Evolutionary conservation across 2,329 filamentous ascomycete species (phyloP).

Genomic region (Daldinia sp.): DNA sequence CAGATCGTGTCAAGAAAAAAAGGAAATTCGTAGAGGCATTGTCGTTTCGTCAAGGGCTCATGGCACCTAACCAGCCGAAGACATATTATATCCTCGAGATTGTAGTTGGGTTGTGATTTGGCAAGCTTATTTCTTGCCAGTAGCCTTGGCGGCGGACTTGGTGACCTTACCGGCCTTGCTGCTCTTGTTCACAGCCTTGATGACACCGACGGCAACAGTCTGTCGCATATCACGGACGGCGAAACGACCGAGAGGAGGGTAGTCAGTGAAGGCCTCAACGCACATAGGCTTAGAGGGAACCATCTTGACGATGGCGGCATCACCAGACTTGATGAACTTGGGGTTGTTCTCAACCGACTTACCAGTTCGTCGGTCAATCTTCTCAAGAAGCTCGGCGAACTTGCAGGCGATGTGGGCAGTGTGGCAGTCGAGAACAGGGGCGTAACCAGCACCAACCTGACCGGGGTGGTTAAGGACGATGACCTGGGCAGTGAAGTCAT

Average conservation of each 20-base stretch:
- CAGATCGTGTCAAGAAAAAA: conserved; percentile 57
- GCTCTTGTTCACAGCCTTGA: conserved; percentile 85
- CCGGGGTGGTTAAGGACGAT: conserved; percentile 99
- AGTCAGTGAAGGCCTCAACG: conserved; percentile 99
- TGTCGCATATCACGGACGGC: conserved; percentile 98
- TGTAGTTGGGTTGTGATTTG: conserved; percentile 12
- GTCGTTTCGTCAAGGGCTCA: conserved; percentile 44
- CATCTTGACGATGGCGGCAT: conserved; percentile 99
- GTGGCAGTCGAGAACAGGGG: conserved; percentile 99
- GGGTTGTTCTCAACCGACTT: conserved; percentile 92
- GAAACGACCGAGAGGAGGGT: conserved; percentile 99
- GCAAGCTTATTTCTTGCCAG: conserved; percentile 76
- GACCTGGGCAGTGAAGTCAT: conserved; percentile 99
- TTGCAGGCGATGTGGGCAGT: conserved; percentile 99
- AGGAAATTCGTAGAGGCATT: conserved; percentile 50
- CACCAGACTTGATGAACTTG: conserved; percentile 99
- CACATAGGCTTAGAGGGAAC: conserved; percentile 99
- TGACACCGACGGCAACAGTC: conserved; percentile 93
- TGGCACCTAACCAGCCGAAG: conserved; percentile 27
- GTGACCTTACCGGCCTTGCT: conserved; percentile 72
- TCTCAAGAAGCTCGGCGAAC: conserved; percentile 99
- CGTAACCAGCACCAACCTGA: conserved; percentile 99
- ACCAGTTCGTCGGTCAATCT: conserved; percentile 99
- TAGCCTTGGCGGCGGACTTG: conserved; percentile 80
- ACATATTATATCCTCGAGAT: conserved; percentile 23